A percentile compares a stretch with the other conserved stretches of the same genome.
These are phyloP conservation scores for Hypoxylon sp. DNA, from an alignment of 2,329 filamentous ascomycete genomes.

Conservation along the genomic window DNA sequence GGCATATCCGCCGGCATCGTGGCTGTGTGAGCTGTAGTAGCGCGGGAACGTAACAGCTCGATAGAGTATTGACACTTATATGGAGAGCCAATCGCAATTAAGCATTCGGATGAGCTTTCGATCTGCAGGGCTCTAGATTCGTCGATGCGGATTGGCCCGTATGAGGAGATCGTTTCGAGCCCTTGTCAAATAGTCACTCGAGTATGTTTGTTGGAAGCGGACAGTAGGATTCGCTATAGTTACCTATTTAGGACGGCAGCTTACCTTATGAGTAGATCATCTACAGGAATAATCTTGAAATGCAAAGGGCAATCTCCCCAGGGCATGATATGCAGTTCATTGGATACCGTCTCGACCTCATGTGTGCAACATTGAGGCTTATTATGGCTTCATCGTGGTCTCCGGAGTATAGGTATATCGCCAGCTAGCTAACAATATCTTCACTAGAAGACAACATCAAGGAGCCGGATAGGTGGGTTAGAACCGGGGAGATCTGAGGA, in stretches of 20 bases:
- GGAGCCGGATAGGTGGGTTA: background rate
- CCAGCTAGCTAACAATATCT: background rate
- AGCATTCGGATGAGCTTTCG: conserved; percentile 29
- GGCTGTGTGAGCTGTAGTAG: conserved; percentile 32
- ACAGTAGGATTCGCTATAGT: conserved; percentile 30
- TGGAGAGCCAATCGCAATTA: conserved; percentile 43
- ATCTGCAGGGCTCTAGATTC: conserved; percentile 18
- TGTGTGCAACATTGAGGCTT: background rate
- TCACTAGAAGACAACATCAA: background rate
- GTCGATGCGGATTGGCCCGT: conserved; percentile 15
- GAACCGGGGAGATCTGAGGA: conserved; percentile 9
- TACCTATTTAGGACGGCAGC: conserved; percentile 19
- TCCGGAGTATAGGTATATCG: background rate
- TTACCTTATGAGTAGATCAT: background rate
- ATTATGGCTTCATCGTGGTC: background rate
- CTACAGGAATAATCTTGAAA: background rate
- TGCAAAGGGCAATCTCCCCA: background rate
- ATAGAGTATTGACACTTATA: conserved; percentile 26
- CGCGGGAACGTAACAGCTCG: conserved; percentile 22
- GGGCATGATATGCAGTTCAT: background rate
- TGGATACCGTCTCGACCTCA: background rate
- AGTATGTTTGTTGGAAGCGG: conserved; percentile 7
- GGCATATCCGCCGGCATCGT: conserved; percentile 11
- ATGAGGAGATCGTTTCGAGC: conserved; percentile 34
- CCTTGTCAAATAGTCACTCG: conserved; percentile 14